Percentiles rank a stretch among this genome's conserved stretches.
These are phyloP conservation scores for Nicotiana benthamiana DNA, from an alignment of 257 asterid genomes.

Conservation along the genomic window DNA sequence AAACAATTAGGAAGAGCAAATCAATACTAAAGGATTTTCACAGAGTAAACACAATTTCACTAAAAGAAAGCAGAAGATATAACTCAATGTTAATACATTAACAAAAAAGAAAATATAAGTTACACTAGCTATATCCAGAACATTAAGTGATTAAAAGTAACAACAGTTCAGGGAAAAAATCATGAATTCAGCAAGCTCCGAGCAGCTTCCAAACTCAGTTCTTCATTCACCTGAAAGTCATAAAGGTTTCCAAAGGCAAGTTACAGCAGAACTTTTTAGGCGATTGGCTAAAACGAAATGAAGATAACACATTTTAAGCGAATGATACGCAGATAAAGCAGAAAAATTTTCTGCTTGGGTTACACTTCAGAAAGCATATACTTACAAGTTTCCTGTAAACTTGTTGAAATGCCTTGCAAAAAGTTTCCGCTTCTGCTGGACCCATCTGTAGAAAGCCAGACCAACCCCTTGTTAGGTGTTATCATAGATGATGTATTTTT, in stretches of 20 bases:
- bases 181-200: conserved; percentile 32
- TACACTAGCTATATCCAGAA: neutral
- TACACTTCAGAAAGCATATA: neutral
- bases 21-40: neutral
- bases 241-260: neutral
- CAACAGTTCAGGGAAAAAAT: neutral
- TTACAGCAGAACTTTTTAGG: neutral
- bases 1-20: too few relatives aligned
- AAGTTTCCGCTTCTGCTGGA: conserved; percentile 58
- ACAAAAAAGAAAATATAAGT: neutral
- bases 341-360: neutral
- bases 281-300: neutral
- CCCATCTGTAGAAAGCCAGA: conserved; percentile 40
- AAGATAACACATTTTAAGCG: neutral
- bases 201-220: conserved; percentile 55
- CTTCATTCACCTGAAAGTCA: conserved; percentile 58
- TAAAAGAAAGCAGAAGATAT: neutral
- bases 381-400: conserved; percentile 66
- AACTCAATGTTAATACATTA: neutral
- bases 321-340: neutral
- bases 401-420: conserved; percentile 67
- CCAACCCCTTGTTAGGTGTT: neutral
- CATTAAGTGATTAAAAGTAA: neutral
- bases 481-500: neutral
- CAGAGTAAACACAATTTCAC: neutral